A percentile compares a stretch with the other conserved stretches of the same genome.
Evolutionary conservation across 306 rosid genomes (phyloP).

Genomic region (Malus sieversii): DNA sequence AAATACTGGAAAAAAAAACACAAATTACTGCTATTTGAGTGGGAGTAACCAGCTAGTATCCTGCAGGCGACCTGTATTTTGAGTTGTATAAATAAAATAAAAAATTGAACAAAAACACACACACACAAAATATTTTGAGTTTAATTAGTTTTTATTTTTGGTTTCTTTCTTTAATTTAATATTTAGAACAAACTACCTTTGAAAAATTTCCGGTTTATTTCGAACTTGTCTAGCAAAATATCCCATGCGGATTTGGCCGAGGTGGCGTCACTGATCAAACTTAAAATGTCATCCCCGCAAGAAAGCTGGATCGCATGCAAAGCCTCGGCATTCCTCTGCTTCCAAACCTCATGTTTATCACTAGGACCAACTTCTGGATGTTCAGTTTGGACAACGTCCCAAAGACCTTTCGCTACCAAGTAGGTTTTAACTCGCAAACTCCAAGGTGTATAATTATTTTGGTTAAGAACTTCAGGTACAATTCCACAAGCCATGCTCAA

Average conservation of each 20-base stretch:
- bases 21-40: no score
- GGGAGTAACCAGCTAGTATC: no score
- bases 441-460: slow-evolving; percentile 4
- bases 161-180: no score
- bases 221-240: background rate
- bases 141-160: no score
- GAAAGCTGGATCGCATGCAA: slow-evolving; percentile 6
- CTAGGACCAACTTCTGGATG: background rate
- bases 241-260: background rate
- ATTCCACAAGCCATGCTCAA: background rate
- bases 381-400: background rate
- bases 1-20: no score
- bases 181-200: background rate
- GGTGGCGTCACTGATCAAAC: background rate
- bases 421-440: background rate
- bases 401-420: slow-evolving; percentile 1
- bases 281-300: background rate
- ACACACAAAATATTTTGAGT: no score
- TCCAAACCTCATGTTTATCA: background rate
- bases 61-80: no score
- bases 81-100: no score
- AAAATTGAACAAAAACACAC: no score
- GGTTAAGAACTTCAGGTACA: background rate
- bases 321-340: slow-evolving; percentile 2
- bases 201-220: rapidly evolving